Evolutionary conservation across 352 stramenopile species (phyloP), one percentile per base, ranked within the genome.

Genomic region (Albugo candida): DNA sequence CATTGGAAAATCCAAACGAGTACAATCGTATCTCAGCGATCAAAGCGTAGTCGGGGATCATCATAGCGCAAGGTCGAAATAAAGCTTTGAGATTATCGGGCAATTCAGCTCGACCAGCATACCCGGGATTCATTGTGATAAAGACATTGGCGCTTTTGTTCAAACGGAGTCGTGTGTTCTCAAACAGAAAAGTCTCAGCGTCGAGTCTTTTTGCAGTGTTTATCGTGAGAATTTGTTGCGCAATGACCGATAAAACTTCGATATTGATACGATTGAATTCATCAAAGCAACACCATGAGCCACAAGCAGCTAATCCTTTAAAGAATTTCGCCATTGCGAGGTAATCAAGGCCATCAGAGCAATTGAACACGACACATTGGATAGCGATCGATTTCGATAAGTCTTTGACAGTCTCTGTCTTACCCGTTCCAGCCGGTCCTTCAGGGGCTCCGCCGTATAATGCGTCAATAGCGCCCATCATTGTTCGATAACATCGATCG

Each of bases 181-280:
- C 85, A 49, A 97, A 96, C 8, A 92, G 58, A 46, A 97, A 97
- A 24, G 83, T 92, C 43, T 93, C 80, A 18, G 91, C 65, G 16
- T 81, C 69, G n/a, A 82, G 78, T 37, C 81, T 79, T 59, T 94
- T 94, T 13, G 77, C 87, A 45, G 93, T 74, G 41, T 93, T 86
- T 53, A 97, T 95, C 20, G 81, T 93, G 36, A 95, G 56, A 53
- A 97, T 95, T 48, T 97, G 88, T 58, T 97, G 88, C 3, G 88
- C 88, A 56, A 96, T 92, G 21, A 97, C 88, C 2, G 82, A 95
- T 13, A 96, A 55, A 41, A 96, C 89, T 51, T 97, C 88, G 35
- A 97, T 87, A 49, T 95, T 92, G 60, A 97, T 97, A 24, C 89
- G 83, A 58, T 97, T 97, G 53, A 97, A 97, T 54, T 97, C 88